A percentile compares a stretch with the other conserved stretches of the same genome.
Evolutionary conservation across 2,329 filamentous ascomycete species (phyloP).

Genomic region (Colletotrichum tofieldiae): DNA sequence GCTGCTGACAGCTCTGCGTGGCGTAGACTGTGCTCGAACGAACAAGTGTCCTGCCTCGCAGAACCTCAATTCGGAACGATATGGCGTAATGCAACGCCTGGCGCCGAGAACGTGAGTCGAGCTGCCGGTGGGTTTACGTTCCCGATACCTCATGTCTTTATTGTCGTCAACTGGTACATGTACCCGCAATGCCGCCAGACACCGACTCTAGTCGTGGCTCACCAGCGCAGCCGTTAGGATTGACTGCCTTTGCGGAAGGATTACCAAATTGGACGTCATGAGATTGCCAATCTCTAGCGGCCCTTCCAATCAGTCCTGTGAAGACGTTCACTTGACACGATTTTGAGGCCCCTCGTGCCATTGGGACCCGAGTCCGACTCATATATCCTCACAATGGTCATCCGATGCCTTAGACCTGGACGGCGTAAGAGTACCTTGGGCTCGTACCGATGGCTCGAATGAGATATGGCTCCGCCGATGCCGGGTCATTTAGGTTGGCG

Average conservation of each 20-base stretch:
- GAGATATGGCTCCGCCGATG: neutral
- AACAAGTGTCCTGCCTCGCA: neutral
- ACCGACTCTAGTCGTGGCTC: neutral
- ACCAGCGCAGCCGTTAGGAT: neutral
- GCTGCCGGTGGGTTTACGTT: neutral
- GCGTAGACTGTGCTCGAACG: neutral
- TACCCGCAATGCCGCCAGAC: neutral
- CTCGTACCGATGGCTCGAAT: too few relatives aligned
- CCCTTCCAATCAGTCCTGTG: neutral
- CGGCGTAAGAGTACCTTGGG: too few relatives aligned
- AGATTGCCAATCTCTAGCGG: constrained; percentile 32
- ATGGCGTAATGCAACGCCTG: neutral
- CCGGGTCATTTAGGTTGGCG: neutral
- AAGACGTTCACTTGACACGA: neutral
- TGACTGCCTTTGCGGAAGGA: constrained; percentile 1
- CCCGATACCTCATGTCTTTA: neutral
- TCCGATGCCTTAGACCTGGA: too few relatives aligned
- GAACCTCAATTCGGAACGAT: too few relatives aligned
- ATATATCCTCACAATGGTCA: neutral
- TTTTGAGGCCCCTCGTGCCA: neutral
- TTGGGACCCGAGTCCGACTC: neutral
- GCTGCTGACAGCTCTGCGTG: neutral
- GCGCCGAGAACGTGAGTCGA: neutral
- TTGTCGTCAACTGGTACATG: neutral
- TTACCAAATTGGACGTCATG: constrained; percentile 17